Conservation (phyloP, 208 protist genomes). For the Leishmania tarentolae region DNA sequence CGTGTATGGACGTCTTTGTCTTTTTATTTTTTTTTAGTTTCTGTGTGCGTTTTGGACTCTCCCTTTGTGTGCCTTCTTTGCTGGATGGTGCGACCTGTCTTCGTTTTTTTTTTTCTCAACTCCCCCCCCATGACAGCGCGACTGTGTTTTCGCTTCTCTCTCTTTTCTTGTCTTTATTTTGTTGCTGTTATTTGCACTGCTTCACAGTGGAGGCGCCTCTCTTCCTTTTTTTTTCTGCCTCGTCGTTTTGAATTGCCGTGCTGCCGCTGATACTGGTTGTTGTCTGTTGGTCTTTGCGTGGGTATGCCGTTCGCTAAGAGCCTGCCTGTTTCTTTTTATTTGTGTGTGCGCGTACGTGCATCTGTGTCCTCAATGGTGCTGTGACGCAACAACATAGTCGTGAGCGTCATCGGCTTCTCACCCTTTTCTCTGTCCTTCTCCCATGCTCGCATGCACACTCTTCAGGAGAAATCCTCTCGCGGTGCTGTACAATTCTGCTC, state of each 20-base stretch:
- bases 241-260: neutral
- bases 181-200: neutral
- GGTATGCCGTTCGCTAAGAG: neutral
- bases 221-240: neutral
- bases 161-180: neutral
- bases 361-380: neutral
- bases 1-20: neutral
- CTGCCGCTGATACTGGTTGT: neutral
- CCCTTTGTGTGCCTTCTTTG: neutral
- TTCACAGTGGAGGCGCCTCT: neutral
- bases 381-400: neutral
- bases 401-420: neutral
- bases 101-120: neutral
- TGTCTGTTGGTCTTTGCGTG: neutral
- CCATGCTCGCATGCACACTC: neutral
- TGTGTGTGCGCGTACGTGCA: no score
- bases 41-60: neutral
- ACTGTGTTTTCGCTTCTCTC: neutral
- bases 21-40: neutral
- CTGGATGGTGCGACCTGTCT: neutral
- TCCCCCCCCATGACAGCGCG: neutral
- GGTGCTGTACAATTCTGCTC: neutral
- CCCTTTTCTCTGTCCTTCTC: neutral
- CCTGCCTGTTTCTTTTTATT: neutral
- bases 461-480: neutral